Conservation (phyloP, 2,329 filamentous ascomycete genomes). For the Ophiostoma quercus region DNA sequence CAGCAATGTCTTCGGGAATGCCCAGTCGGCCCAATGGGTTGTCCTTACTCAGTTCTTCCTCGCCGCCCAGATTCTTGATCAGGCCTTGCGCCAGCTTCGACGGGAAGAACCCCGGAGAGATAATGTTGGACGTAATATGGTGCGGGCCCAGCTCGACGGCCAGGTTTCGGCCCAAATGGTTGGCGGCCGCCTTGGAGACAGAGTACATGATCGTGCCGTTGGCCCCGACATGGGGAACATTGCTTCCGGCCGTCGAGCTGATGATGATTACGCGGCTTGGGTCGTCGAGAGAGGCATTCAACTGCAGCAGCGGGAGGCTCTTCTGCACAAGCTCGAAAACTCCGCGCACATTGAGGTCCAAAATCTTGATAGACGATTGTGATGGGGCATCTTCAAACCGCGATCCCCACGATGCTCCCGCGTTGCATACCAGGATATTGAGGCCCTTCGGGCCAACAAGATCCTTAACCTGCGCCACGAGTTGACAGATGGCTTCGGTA, state of each 20-base stretch:
- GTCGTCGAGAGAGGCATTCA: conserved; percentile 38
- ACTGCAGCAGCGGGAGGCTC: conserved; percentile 32
- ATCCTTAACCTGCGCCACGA: not conserved
- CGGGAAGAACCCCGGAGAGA: conserved; percentile 63
- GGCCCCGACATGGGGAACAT: conserved; percentile 53
- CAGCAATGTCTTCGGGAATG: not conserved
- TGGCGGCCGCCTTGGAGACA: conserved; percentile 61
- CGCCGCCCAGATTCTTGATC: conserved; percentile 57
- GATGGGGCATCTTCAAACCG: not conserved
- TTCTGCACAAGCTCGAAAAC: conserved; percentile 64
- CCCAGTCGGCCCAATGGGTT: conserved; percentile 39
- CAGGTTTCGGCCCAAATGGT: conserved; percentile 55
- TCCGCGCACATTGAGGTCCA: conserved; percentile 66
- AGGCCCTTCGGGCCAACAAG: not conserved
- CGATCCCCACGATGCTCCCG: not conserved
- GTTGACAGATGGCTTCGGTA: not conserved
- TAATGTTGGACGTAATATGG: conserved; percentile 59
- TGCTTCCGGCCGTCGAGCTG: conserved; percentile 60
- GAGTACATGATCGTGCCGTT: conserved; percentile 62
- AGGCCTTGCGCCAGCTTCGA: conserved; percentile 62
- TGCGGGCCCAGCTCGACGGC: conserved; percentile 63
- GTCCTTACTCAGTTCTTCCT: conserved; percentile 43
- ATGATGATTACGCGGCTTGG: conserved; percentile 62
- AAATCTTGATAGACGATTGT: conserved; percentile 50
- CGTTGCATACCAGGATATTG: not conserved